Evolutionary conservation across 2,329 filamentous ascomycete genomes (phyloP).

Genomic region (Sphaerulina musiva): DNA sequence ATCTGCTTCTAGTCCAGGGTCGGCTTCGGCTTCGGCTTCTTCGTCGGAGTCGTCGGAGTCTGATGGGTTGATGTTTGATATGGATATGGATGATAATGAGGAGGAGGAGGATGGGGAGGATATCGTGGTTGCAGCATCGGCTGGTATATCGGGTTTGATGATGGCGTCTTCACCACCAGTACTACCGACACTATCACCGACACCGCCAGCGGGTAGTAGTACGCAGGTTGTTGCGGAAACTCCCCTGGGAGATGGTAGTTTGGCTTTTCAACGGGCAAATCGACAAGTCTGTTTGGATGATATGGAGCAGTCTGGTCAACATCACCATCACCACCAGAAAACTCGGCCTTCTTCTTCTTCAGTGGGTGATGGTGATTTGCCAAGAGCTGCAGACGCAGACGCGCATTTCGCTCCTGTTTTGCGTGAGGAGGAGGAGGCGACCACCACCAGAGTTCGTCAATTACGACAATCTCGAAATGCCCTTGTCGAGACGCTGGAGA

Average conservation of each 20-base stretch:
- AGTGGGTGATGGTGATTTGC: background rate
- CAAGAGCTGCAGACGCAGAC: background rate
- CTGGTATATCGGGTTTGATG: too few relatives aligned
- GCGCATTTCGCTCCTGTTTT: too few relatives aligned
- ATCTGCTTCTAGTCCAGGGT: background rate
- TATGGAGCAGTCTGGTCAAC: too few relatives aligned
- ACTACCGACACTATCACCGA: too few relatives aligned
- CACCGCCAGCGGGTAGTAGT: background rate
- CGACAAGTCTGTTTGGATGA: too few relatives aligned
- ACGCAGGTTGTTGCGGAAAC: conserved; percentile 9
- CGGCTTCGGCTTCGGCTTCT: background rate
- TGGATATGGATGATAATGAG: background rate
- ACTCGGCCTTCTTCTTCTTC: background rate
- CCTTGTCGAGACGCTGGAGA: conserved; percentile 1
- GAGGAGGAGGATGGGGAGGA: background rate
- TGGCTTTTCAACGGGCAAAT: too few relatives aligned
- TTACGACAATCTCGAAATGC: conserved; percentile 5
- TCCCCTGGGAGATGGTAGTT: background rate
- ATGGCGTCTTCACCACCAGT: too few relatives aligned
- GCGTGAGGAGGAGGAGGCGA: too few relatives aligned
- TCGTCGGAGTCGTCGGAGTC: too few relatives aligned
- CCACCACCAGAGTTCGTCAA: too few relatives aligned
- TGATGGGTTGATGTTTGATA: background rate
- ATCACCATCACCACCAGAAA: too few relatives aligned
- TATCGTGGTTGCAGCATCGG: background rate